phyloP scores from a whole-genome alignment of 352 stramenopile genomes.

The Phytophthora citricola region DNA sequence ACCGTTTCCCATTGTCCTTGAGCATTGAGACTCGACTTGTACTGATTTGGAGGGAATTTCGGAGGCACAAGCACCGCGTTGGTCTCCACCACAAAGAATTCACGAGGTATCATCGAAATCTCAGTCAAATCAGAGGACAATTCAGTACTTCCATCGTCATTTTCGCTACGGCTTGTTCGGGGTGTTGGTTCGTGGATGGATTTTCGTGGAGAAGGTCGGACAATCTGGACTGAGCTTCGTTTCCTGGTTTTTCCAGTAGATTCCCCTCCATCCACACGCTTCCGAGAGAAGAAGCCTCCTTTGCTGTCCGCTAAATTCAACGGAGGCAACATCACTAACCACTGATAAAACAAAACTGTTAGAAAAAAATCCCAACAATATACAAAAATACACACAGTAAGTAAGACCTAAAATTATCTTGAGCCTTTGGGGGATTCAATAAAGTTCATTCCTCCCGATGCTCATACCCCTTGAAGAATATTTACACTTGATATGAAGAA shows the following conservation, averaged over 20 bases:
- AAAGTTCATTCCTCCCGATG: slow-evolving; percentile 17
- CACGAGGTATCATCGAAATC: slow-evolving; percentile 66
- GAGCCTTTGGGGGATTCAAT: slow-evolving; percentile 31
- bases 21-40: slow-evolving; percentile 58
- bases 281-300: slow-evolving; percentile 44
- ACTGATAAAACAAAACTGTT: neutral
- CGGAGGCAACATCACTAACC: slow-evolving; percentile 46
- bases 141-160: neutral
- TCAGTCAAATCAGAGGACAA: slow-evolving; percentile 19
- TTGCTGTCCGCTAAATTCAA: slow-evolving; percentile 48
- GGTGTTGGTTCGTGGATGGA: slow-evolving; percentile 23
- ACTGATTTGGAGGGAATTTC: slow-evolving; percentile 64
- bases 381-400: slow-evolving; percentile 24
- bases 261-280: slow-evolving; percentile 28
- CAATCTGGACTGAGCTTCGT: slow-evolving; percentile 26
- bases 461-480: slow-evolving; percentile 12
- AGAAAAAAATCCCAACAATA: slow-evolving; percentile 19
- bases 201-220: slow-evolving; percentile 24
- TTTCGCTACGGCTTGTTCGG: slow-evolving; percentile 6
- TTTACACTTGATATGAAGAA: slow-evolving; percentile 34
- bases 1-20: slow-evolving; percentile 69
- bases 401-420: slow-evolving; percentile 17
- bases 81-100: slow-evolving; percentile 84
- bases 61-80: slow-evolving; percentile 58
- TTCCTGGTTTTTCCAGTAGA: slow-evolving; percentile 20